These are phyloP conservation scores for Buxus sempervirens DNA, from an alignment of 164 flowering plant genomes.

Conservation along the genomic window DNA sequence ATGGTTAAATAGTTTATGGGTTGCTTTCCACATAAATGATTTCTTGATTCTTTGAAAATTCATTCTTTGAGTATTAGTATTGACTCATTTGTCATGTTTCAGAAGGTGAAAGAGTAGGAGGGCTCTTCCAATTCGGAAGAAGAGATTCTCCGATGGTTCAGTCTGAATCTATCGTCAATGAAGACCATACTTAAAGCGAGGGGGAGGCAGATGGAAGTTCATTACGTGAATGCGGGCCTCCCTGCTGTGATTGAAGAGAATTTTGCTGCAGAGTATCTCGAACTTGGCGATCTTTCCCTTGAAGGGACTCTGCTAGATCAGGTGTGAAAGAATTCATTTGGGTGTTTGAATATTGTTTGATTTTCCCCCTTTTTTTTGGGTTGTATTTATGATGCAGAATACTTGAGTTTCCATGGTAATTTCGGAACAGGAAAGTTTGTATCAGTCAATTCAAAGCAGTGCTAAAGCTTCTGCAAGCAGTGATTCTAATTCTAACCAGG, in stretches of 20 bases:
- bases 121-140: conserved; percentile 4
- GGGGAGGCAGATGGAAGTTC: conserved; percentile 23
- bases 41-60: too few species aligned
- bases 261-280: conserved; percentile 14
- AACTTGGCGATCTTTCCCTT: conserved; percentile 14
- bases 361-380: background rate
- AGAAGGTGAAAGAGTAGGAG: background rate
- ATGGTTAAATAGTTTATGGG: too few species aligned
- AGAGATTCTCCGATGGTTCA: background rate
- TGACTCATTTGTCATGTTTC: conserved; percentile 6
- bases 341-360: background rate
- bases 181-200: conserved; percentile 10
- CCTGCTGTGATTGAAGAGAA: conserved; percentile 24
- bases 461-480: conserved; percentile 20
- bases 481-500: conserved; percentile 7
- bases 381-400: background rate
- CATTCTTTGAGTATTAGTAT: background rate
- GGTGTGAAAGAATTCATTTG: conserved; percentile 13
- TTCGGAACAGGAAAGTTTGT: conserved; percentile 22
- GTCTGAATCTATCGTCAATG: conserved; percentile 6
- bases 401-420: background rate
- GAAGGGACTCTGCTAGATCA: conserved; percentile 27
- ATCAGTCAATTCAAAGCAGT: conserved; percentile 19
- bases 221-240: conserved; percentile 16
- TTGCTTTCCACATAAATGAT: too few species aligned